Percentiles rank a stretch among this genome's conserved stretches.
Evolutionary conservation across 306 rosid genomes (phyloP).

Genomic region (Vigna radiata): DNA sequence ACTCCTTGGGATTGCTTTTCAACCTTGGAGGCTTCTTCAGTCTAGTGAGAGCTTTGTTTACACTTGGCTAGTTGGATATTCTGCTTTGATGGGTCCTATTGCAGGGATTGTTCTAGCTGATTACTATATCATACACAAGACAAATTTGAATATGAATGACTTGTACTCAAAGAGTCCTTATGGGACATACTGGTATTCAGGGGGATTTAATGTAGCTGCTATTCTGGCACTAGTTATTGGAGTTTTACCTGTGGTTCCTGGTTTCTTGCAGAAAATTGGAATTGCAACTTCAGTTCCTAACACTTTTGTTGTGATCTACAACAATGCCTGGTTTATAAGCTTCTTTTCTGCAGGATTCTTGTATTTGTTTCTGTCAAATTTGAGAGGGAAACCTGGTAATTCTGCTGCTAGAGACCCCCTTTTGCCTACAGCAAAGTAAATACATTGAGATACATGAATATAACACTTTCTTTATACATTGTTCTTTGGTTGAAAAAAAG

Average conservation of each 20-base stretch:
- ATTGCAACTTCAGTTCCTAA: constrained; percentile 51
- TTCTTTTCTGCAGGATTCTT: constrained; percentile 77
- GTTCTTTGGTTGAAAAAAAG: constrained; percentile 14
- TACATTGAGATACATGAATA: constrained; percentile 17
- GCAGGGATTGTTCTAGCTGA: constrained; percentile 77
- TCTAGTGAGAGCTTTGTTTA: constrained; percentile 94
- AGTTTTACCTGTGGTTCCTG: constrained; percentile 81
- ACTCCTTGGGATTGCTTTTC: constrained; percentile 80
- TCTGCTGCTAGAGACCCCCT: constrained; percentile 42
- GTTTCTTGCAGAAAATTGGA: constrained; percentile 83
- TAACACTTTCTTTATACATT: not conserved
- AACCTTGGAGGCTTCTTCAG: constrained; percentile 89
- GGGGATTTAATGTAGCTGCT: constrained; percentile 80
- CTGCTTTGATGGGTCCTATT: constrained; percentile 89
- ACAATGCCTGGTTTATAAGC: constrained; percentile 92
- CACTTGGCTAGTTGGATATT: constrained; percentile 91
- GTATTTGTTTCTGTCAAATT: constrained; percentile 67
- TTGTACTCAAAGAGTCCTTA: constrained; percentile 67
- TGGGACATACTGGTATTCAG: constrained; percentile 67
- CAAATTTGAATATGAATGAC: constrained; percentile 56
- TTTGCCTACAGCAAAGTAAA: constrained; percentile 42
- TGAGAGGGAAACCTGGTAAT: constrained; percentile 42
- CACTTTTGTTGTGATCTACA: constrained; percentile 62
- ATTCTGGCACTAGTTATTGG: constrained; percentile 70
- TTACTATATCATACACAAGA: constrained; percentile 65